Conservation (phyloP, 169 alveolate species). For the Theileria sp. region DNA sequence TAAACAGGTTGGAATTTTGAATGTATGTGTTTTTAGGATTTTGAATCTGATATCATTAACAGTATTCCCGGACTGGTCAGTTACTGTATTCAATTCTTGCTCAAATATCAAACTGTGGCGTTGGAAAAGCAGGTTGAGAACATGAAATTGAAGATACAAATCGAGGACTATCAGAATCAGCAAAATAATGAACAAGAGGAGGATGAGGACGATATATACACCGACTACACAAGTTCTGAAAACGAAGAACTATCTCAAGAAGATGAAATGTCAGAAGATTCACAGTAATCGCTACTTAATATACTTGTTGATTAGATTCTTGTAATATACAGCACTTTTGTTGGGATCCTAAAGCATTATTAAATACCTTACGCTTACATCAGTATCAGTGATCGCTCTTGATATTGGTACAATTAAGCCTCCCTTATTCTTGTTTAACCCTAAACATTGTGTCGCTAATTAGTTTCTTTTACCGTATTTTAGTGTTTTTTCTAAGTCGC, state of each 20-base stretch:
- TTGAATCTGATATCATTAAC: conserved; percentile 43
- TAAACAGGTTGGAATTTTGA: conserved; percentile 18
- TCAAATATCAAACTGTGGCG: conserved; percentile 42
- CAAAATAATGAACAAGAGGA: conserved; percentile 23
- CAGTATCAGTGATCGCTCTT: conserved; percentile 48
- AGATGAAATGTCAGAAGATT: conserved; percentile 4
- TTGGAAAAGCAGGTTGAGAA: conserved; percentile 43
- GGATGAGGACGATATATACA: conserved; percentile 15
- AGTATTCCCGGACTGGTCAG: conserved; percentile 64
- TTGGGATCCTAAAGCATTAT: conserved; percentile 44
- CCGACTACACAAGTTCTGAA: conserved; percentile 15
- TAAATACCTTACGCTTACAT: conserved; percentile 2
- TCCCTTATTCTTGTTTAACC: conserved; percentile 29
- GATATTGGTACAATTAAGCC: conserved; percentile 61
- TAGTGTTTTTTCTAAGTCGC: conserved; percentile 64
- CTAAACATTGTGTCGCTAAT: conserved; percentile 3
- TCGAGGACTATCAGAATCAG: conserved; percentile 35
- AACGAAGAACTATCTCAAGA: conserved; percentile 27
- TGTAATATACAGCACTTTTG: conserved; percentile 52
- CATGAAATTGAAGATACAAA: conserved; percentile 51
- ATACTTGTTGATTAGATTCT: conserved; percentile 31
- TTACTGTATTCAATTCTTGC: conserved; percentile 57
- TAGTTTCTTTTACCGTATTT: conserved; percentile 52
- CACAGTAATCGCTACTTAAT: background rate
- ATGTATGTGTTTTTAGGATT: conserved; percentile 30